phyloP scores from a whole-genome alignment of 1,284 basidiomycete species.

The Serendipita sp. region DNA sequence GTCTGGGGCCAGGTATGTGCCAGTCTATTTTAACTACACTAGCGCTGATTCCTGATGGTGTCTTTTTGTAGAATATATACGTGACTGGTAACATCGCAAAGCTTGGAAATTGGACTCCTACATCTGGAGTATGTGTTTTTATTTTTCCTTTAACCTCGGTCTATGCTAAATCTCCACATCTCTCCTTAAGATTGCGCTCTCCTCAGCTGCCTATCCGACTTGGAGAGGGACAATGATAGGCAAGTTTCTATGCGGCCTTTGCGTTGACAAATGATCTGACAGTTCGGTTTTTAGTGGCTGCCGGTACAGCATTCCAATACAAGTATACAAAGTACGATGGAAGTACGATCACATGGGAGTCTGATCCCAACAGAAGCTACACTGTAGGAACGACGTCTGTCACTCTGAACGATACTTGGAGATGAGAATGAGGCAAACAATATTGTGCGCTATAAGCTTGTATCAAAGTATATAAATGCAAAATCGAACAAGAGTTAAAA shows the following conservation, averaged over 20 bases:
- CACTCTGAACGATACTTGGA: conserved; percentile 21
- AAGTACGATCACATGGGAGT: conserved; percentile 40
- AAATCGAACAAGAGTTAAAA: too few species aligned
- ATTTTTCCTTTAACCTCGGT: not conserved
- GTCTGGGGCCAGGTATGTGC: conserved; percentile 36
- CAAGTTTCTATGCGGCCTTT: too few species aligned
- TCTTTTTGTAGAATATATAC: conserved; percentile 36
- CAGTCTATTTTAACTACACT: not conserved
- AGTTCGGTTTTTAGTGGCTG: conserved; percentile 23
- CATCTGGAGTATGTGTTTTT: conserved; percentile 25
- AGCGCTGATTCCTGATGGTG: not conserved
- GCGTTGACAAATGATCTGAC: too few species aligned
- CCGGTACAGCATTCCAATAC: conserved; percentile 37
- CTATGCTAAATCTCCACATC: not conserved
- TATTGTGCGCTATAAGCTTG: too few species aligned
- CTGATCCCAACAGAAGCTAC: conserved; percentile 38
- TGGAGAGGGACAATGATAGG: conserved; percentile 36
- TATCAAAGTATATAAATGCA: too few species aligned
- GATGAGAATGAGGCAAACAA: conserved; percentile 12
- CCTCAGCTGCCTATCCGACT: conserved; percentile 37
- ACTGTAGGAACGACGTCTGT: conserved; percentile 30
- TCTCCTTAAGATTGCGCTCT: conserved; percentile 33
- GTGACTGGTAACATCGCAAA: conserved; percentile 40
- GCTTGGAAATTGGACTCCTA: conserved; percentile 36
- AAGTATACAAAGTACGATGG: conserved; percentile 47